Evolutionary conservation across 495 filamentous ascomycete species (phyloP).

Genomic region (Talaromyces wortmannii): DNA sequence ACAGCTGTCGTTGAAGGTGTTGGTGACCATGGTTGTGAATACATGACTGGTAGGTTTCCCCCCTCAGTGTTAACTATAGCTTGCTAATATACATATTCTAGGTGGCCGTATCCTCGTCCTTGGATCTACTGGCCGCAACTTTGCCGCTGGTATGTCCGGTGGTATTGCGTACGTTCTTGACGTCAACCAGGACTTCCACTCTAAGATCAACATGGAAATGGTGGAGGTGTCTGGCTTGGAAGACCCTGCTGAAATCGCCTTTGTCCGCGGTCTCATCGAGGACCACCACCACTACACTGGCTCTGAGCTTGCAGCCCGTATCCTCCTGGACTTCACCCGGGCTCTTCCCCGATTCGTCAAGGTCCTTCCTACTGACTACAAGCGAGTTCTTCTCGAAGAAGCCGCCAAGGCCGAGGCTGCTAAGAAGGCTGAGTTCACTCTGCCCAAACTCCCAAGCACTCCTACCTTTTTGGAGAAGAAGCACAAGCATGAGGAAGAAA

Average conservation of each 20-base stretch:
- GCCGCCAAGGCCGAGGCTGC: slow-evolving; percentile 77
- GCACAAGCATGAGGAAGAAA: slow-evolving; percentile 50
- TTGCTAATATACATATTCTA: neutral
- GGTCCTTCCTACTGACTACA: slow-evolving; percentile 94
- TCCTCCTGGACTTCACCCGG: slow-evolving; percentile 93
- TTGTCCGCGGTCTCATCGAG: slow-evolving; percentile 87
- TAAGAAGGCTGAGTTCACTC: slow-evolving; percentile 74
- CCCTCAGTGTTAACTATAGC: neutral
- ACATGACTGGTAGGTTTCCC: slow-evolving; percentile 64
- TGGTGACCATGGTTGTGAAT: slow-evolving; percentile 97
- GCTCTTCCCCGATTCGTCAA: slow-evolving; percentile 92
- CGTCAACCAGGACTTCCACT: slow-evolving; percentile 82
- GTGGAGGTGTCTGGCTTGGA: slow-evolving; percentile 86
- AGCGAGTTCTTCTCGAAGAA: slow-evolving; percentile 85
- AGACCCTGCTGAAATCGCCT: slow-evolving; percentile 89
- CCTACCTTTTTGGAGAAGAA: slow-evolving; percentile 47
- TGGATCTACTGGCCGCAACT: slow-evolving; percentile 95
- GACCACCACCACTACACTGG: slow-evolving; percentile 99
- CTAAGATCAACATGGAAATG: slow-evolving; percentile 98
- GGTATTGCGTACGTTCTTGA: slow-evolving; percentile 98
- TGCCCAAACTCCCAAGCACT: slow-evolving; percentile 68
- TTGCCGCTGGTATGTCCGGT: slow-evolving; percentile 98
- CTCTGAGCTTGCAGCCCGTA: slow-evolving; percentile 91
- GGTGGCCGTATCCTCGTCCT: slow-evolving; percentile 88
- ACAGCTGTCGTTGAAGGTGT: slow-evolving; percentile 96